A percentile compares a stretch with the other conserved stretches of the same genome.
These are phyloP conservation scores for Leptodermis oblonga DNA, from an alignment of 257 asterid species.

Conservation along the genomic window DNA sequence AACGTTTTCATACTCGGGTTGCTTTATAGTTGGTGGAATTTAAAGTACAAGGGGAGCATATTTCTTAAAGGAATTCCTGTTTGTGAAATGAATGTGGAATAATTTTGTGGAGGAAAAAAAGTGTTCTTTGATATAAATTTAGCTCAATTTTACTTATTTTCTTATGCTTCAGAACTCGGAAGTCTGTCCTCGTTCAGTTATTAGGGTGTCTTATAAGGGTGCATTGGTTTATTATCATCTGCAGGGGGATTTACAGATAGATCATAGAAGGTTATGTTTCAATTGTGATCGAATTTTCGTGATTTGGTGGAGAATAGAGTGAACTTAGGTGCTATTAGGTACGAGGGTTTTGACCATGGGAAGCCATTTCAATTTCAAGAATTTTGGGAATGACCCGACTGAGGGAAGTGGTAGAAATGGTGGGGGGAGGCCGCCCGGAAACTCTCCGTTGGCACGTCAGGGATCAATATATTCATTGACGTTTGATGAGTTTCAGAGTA, in stretches of 20 bases:
- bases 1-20: background rate
- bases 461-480: constrained; percentile 78
- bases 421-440: constrained; percentile 41
- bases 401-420: constrained; percentile 41
- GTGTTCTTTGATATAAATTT: background rate
- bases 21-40: background rate
- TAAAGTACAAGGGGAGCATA: background rate
- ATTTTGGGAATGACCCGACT: constrained; percentile 40
- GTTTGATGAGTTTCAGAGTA: constrained; percentile 79
- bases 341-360: constrained; percentile 43
- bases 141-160: background rate
- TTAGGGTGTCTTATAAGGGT: background rate
- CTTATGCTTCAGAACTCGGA: background rate
- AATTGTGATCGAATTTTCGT: constrained; percentile 23
- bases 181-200: constrained; percentile 3
- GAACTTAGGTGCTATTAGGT: constrained; percentile 18
- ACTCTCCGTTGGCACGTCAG: constrained; percentile 53
- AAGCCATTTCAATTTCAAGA: constrained; percentile 62
- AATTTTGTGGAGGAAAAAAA: background rate
- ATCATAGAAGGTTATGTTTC: constrained; percentile 1
- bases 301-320: constrained; percentile 24
- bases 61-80: background rate
- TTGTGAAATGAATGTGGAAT: background rate
- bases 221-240: background rate
- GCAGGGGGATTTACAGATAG: background rate